Evolutionary conservation across 331 rosid genomes (phyloP), one percentile per base, ranked within the genome.

Genomic region (Spiraea crenata): DNA sequence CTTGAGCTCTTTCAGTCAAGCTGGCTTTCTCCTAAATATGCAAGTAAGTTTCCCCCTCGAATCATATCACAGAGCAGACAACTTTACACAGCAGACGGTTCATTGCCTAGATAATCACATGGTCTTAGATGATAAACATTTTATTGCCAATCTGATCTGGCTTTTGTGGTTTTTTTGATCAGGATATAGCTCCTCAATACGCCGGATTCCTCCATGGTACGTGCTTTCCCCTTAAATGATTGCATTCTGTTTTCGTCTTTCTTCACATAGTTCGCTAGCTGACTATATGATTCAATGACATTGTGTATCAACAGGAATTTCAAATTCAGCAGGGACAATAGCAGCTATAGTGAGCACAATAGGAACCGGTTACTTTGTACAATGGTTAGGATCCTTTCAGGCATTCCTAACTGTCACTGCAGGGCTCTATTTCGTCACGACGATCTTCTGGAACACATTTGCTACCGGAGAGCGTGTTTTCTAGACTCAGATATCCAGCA

Each of bases 311-410:
- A 52, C 91, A 93, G 98, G 99, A 48, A 86, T 93, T 55, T 83
- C 96, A 55, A 93, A 91, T 80, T 85, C 91, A 38, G 88, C 86
- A 3, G 96, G 99, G 76, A 91, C 99, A 64, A 63, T 89, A 52
- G 99, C 96, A 57, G 99, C 97, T 16, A 93, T 91, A 62, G 40
- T 93, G 74, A 89, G 99, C 88, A 91, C 99, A 79, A 84, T 93
- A 57, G 99, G 99, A 79, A 87, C 97, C 20, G 99, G 99, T 25
- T 93, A 89, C 72, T 93, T 91, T 79, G 96, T 93, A 3, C 88
- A 93, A 50, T 85, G 97, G 96, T 76, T 91, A 67, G 97, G 97
- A 74, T 93, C 97, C 9, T 93, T 93, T 72, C 96, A 93, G 45
- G 97, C 97, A 44, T 89, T 93, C 74, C 70, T 93, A 67, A 85